These are phyloP conservation scores for Cenchrus americanus DNA, from an alignment of 176 grass and related monocot species.

Conservation along the genomic window DNA sequence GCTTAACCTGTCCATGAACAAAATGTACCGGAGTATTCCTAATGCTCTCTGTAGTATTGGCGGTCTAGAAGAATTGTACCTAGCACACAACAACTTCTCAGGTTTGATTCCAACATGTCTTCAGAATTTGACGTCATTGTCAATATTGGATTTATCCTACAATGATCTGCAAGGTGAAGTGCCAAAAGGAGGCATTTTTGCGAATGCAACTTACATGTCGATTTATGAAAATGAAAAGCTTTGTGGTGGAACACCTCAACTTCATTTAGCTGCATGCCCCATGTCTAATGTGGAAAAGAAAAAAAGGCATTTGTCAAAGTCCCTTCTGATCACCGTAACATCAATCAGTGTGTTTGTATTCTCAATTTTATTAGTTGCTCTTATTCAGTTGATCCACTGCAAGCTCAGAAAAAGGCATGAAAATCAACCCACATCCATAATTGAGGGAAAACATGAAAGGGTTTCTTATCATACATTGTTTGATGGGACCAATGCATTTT, in stretches of 20 bases:
- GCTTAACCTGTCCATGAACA: conserved; percentile 39
- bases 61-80: conserved; percentile 18
- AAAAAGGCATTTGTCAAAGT: too few species aligned
- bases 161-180: conserved; percentile 53
- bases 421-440: too few species aligned
- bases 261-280: too few species aligned
- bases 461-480: too few species aligned
- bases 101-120: conserved; percentile 33
- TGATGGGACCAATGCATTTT: too few species aligned
- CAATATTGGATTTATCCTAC: conserved; percentile 39
- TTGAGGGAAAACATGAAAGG: too few species aligned
- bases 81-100: conserved; percentile 48
- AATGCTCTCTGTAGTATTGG: conserved; percentile 12
- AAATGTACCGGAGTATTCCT: not conserved
- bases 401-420: too few species aligned
- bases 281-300: too few species aligned
- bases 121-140: conserved; percentile 16
- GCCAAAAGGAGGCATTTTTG: conserved; percentile 42
- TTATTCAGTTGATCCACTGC: too few species aligned
- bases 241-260: conserved; percentile 33
- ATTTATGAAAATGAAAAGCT: conserved; percentile 28
- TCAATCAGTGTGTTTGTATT: too few species aligned
- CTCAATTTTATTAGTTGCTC: too few species aligned
- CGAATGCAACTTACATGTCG: conserved; percentile 28
- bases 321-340: too few species aligned